Percentiles rank a stretch among this genome's conserved stretches.
Evolutionary conservation across 768 basidiomycete genomes (phyloP).

Genomic region (Kwoniella europaea): DNA sequence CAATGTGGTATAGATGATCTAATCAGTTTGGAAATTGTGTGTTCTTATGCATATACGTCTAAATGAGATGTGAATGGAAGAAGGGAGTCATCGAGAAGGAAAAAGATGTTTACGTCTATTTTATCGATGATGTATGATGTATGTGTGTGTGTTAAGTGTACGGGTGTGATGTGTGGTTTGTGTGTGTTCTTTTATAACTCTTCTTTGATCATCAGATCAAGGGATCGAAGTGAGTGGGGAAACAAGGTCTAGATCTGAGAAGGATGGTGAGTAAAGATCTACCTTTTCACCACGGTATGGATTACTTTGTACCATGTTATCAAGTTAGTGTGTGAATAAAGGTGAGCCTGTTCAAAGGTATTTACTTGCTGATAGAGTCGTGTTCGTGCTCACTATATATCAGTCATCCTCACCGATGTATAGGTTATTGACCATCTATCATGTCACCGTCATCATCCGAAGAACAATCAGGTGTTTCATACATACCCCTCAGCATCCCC

Average conservation of each 20-base stretch:
- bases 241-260: neutral
- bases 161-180: neutral
- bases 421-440: neutral
- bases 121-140: neutral
- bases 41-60: neutral
- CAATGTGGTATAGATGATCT: constrained; percentile 1
- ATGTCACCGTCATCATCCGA: neutral
- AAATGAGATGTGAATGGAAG: neutral
- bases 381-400: neutral
- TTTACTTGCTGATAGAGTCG: neutral
- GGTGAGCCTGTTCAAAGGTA: neutral
- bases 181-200: neutral
- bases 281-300: neutral
- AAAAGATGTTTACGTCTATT: neutral
- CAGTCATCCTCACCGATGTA: neutral
- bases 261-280: neutral
- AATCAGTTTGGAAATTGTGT: neutral
- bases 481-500: neutral
- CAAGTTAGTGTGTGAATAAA: constrained; percentile 2
- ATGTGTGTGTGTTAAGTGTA: neutral
- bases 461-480: neutral
- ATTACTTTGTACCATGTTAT: neutral
- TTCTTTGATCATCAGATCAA: neutral
- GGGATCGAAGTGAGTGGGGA: neutral
- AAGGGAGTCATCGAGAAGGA: neutral